Conservation (phyloP, 23 red algal species). For the Gracilariopsis chorda region DNA sequence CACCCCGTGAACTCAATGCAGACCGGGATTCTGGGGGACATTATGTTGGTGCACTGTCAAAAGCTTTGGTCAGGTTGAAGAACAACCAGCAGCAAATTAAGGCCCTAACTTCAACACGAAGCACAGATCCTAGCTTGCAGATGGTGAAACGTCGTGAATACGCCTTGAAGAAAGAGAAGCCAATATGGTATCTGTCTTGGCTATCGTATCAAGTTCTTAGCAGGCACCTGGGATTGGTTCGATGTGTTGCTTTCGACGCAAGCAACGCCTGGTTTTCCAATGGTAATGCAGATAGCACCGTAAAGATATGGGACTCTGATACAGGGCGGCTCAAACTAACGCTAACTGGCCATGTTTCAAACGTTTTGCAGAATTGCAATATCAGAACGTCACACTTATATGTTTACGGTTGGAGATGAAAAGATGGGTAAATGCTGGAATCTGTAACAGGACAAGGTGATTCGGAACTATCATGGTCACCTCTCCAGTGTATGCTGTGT, state of each 20-base stretch:
- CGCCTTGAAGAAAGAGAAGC: too few relatives aligned
- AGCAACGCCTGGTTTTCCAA: conserved; percentile 79
- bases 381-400: conserved; percentile 68
- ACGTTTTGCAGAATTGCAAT: conserved; percentile 59
- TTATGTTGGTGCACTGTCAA: too few relatives aligned
- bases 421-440: conserved; percentile 92
- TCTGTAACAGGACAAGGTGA: conserved; percentile 79
- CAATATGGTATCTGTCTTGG: conserved; percentile 71
- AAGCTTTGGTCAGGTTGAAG: too few relatives aligned
- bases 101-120: too few relatives aligned
- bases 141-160: too few relatives aligned
- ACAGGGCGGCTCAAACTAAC: conserved; percentile 79
- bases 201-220: conserved; percentile 52
- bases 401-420: conserved; percentile 86
- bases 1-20: too few relatives aligned
- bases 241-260: conserved; percentile 62
- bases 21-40: too few relatives aligned
- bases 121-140: too few relatives aligned
- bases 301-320: conserved; percentile 83
- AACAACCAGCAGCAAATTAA: too few relatives aligned
- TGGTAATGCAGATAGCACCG: conserved; percentile 73
- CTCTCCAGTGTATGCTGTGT: conserved; percentile 75
- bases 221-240: conserved; percentile 83
- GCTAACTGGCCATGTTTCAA: conserved; percentile 72
- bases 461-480: conserved; percentile 86